Percentiles rank a stretch among this genome's conserved stretches.
These are phyloP conservation scores for Cenchrus purpureus DNA, from an alignment of 176 grass and related monocot genomes.

Conservation along the genomic window DNA sequence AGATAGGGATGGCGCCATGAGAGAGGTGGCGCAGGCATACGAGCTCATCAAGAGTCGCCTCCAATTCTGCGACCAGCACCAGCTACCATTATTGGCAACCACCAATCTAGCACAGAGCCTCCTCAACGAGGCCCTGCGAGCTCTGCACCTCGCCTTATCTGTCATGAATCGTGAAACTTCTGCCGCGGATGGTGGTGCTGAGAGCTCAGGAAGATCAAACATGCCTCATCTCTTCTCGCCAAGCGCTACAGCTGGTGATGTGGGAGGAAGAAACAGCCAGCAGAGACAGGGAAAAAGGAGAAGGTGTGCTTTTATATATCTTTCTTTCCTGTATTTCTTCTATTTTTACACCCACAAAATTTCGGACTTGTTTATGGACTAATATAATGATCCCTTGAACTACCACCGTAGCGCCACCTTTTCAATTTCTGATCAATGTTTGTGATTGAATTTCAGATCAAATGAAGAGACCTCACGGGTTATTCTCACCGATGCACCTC, in stretches of 20 bases:
- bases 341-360: too few species aligned
- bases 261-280: background rate
- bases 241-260: background rate
- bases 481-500: background rate
- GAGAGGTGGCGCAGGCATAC: constrained; percentile 1
- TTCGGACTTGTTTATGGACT: too few species aligned
- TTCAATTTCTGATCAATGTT: too few species aligned
- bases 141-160: background rate
- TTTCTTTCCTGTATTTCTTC: too few species aligned
- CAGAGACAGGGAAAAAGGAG: background rate
- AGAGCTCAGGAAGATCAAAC: background rate
- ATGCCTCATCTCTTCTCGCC: background rate
- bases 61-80: background rate
- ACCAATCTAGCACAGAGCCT: background rate
- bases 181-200: background rate
- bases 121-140: constrained; percentile 7
- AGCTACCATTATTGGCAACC: background rate
- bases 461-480: too few species aligned
- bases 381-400: too few species aligned
- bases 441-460: too few species aligned
- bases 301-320: background rate
- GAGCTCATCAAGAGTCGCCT: constrained; percentile 30
- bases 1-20: background rate
- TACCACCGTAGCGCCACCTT: too few species aligned
- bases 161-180: background rate